These are phyloP conservation scores for Didymella pomorum DNA, from an alignment of 2,329 filamentous ascomycete genomes.

Conservation along the genomic window DNA sequence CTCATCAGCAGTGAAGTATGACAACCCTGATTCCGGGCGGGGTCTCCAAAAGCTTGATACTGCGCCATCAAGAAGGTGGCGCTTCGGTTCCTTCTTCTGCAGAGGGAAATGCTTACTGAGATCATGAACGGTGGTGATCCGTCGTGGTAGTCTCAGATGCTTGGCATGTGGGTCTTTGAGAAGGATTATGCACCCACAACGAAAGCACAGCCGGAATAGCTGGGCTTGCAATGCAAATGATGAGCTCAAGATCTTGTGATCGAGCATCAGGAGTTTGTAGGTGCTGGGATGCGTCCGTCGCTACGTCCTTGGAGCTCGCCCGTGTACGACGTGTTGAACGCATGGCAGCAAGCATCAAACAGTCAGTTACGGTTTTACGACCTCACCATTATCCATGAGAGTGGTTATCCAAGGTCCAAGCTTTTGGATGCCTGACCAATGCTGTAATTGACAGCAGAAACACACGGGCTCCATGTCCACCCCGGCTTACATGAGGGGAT, in stretches of 20 bases:
- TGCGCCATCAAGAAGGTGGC: constrained; percentile 14
- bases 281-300: background rate
- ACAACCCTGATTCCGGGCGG: constrained; percentile 33
- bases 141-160: constrained; percentile 10
- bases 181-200: constrained; percentile 12
- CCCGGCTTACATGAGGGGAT: constrained; percentile 50
- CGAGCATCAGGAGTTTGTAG: background rate
- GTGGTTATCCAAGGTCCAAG: constrained; percentile 31
- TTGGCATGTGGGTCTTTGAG: constrained; percentile 16
- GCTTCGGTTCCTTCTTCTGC: constrained; percentile 9
- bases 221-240: background rate
- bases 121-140: constrained; percentile 20
- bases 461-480: constrained; percentile 43
- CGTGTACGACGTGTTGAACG: background rate
- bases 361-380: constrained; percentile 16
- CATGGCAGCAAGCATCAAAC: constrained; percentile 1
- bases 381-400: constrained; percentile 33
- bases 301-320: background rate
- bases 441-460: constrained; percentile 47
- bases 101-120: constrained; percentile 17
- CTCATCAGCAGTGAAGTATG: constrained; percentile 34
- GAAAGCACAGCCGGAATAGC: constrained; percentile 6
- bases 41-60: constrained; percentile 28
- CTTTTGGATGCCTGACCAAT: constrained; percentile 34
- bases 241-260: background rate